Evolutionary conservation across 2,329 filamentous ascomycete species (phyloP).

Genomic region (Colletotrichum tamarilloi): DNA sequence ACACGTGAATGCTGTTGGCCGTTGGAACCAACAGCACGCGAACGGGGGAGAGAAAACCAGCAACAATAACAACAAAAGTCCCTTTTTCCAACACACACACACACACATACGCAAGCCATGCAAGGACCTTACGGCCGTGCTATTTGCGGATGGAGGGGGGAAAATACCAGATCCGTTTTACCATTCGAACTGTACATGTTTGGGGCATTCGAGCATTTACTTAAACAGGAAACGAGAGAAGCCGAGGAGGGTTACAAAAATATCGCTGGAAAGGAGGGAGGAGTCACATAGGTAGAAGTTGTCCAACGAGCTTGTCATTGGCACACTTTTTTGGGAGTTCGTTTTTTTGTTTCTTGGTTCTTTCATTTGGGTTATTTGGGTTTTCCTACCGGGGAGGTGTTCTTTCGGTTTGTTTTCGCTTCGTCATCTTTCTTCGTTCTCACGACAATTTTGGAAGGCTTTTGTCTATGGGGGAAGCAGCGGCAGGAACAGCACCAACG

Average conservation of each 20-base stretch:
- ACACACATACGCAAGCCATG: neutral
- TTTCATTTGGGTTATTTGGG: neutral
- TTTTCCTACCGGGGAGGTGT: neutral
- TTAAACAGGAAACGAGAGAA: neutral
- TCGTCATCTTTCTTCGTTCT: neutral
- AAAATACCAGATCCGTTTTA: neutral
- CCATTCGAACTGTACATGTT: conserved; percentile 26
- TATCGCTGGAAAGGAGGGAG: neutral
- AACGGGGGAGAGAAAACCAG: neutral
- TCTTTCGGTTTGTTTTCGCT: neutral
- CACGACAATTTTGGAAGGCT: neutral
- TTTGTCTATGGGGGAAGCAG: neutral
- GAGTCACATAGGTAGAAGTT: neutral
- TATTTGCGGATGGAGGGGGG: neutral
- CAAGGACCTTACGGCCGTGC: neutral
- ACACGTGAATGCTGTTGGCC: conserved; percentile 42
- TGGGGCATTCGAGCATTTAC: neutral
- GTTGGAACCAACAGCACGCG: neutral
- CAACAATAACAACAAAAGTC: conserved; percentile 9
- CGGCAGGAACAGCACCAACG: neutral
- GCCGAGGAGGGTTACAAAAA: neutral
- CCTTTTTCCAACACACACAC: neutral
- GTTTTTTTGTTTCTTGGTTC: neutral
- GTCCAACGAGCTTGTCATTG: neutral
- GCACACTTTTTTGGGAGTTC: neutral